Conservation (phyloP, 2,329 filamentous ascomycete species). For the Lanzia echinophila region DNA sequence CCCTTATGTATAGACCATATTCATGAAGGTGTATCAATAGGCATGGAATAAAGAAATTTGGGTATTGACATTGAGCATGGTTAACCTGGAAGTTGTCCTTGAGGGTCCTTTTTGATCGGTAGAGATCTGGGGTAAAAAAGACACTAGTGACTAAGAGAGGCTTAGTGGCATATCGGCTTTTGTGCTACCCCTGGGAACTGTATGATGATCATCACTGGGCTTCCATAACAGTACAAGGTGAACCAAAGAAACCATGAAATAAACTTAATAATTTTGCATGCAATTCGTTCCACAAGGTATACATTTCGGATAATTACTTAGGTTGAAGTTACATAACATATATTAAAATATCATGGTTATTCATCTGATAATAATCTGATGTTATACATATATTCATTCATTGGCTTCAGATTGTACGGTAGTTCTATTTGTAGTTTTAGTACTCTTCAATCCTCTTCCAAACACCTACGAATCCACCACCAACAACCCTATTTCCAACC, state of each 20-base stretch:
- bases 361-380: background rate
- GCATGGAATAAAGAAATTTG: background rate
- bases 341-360: background rate
- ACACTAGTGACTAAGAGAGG: background rate
- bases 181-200: background rate
- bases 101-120: background rate
- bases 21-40: background rate
- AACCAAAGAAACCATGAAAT: background rate
- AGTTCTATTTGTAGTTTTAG: background rate
- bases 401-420: too few relatives aligned
- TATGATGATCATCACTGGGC: background rate
- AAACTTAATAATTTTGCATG: background rate
- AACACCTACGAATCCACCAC: constrained; percentile 45
- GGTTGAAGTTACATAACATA: background rate
- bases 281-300: background rate
- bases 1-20: background rate
- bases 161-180: background rate
- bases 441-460: constrained; percentile 26
- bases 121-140: constrained; percentile 7
- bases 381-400: background rate
- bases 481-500: constrained; percentile 39
- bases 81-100: background rate
- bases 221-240: background rate
- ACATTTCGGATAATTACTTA: background rate
- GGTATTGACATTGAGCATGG: background rate